Evolutionary conservation across 176 grass and related monocot genomes (phyloP), one percentile per base, ranked within the genome.

Genomic region (Saccharum officinarum): DNA sequence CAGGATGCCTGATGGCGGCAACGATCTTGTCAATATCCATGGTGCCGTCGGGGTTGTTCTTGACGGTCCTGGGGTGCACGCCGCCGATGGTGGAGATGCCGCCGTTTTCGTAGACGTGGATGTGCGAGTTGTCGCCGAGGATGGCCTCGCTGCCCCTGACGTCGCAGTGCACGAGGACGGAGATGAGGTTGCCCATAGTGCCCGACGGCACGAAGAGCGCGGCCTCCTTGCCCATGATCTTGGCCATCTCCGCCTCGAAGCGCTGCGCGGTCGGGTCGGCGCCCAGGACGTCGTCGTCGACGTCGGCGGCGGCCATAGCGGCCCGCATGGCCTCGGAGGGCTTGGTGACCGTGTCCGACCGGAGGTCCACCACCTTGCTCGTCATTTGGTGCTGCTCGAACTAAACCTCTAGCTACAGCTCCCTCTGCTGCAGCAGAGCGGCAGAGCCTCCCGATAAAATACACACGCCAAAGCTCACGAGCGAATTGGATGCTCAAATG

Each of bases 261-360:
- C 87, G 76, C 7, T 33, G 50, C 25, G 97, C 97, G 7, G 93
- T 99, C 18, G 97, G 97, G 78, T 99, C 93, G 0, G 79, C 70
- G 61, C 97, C 92, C 8, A 96, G 77, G 18, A 95, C 89, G 50
- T 99, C 97, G 78, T 99, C 97, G 64, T 98, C 97, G 37, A 98
- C 97, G 5, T 86, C 93, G 60, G 97, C 97, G 18, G 83, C 84
- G 26, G 97, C 93, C 97, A 98, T 98, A 72, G 93, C 97, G 8
- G 80, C 80, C 8, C 97, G 89, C 97, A 99, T 99, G 0, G 86
- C 78, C 52, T 99, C 91, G 1, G 86, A 88, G 22, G 93, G 93
- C 83, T 99, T 99, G 16, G 93, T 99, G 0, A 99, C 97, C 8
- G 93, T 96, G 81, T 99, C 97, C 0, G 97, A 98, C 28, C 97